Percentiles rank a stretch among this genome's conserved stretches.
Evolutionary conservation across 2,329 filamentous ascomycete genomes (phyloP).

Genomic region (Xylaria sp.): DNA sequence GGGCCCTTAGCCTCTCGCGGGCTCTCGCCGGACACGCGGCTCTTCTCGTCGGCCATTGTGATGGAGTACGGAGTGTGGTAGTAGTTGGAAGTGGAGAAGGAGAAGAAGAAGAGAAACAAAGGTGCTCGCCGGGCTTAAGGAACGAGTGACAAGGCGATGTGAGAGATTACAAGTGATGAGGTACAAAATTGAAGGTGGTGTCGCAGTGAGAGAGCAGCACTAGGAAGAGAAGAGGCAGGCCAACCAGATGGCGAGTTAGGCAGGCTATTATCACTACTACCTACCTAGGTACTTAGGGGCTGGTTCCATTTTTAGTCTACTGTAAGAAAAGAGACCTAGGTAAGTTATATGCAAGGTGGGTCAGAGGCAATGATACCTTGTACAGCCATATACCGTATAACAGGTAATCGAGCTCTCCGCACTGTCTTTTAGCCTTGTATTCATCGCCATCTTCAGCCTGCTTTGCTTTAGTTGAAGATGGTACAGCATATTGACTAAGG

Average conservation of each 20-base stretch:
- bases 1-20: conserved; percentile 69
- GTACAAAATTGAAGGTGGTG: conserved; percentile 11
- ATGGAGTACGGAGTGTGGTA: conserved; percentile 33
- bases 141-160: conserved; percentile 36
- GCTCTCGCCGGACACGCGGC: conserved; percentile 82
- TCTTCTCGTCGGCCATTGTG: conserved; percentile 80
- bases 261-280: not conserved
- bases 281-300: not conserved
- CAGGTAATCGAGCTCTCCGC: not conserved
- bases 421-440: not conserved
- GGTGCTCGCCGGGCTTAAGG: conserved; percentile 25
- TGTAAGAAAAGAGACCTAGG: no score
- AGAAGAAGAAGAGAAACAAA: conserved; percentile 21
- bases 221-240: conserved; percentile 16
- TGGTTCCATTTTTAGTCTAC: not conserved
- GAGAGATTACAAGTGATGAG: conserved; percentile 26
- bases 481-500: not conserved
- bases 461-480: not conserved
- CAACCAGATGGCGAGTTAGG: not conserved
- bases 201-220: conserved; percentile 15
- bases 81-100: conserved; percentile 22
- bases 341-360: no score
- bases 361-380: not conserved
- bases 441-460: not conserved
- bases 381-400: not conserved